These are phyloP conservation scores for Pycnococcus provasolii DNA, from an alignment of 139 green algal genomes.

Conservation along the genomic window DNA sequence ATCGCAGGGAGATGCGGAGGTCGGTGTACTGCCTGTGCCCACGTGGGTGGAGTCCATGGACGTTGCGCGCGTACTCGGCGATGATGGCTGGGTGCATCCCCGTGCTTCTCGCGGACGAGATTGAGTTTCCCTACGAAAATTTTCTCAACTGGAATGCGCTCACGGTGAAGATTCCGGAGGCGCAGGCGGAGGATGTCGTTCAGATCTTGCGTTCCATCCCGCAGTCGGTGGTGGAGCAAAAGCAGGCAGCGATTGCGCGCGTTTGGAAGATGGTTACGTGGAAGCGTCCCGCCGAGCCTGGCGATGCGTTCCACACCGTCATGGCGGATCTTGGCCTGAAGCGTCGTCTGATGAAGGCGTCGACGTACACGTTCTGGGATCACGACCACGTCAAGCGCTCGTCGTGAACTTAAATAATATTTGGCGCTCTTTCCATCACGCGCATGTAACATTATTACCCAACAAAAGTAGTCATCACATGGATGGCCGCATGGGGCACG, in stretches of 20 bases:
- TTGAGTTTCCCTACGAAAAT: constrained; percentile 35
- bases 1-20: constrained; percentile 18
- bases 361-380: constrained; percentile 5
- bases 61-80: constrained; percentile 24
- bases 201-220: constrained; percentile 13
- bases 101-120: constrained; percentile 34
- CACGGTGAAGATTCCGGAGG: constrained; percentile 27
- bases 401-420: too few relatives aligned
- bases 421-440: too few relatives aligned
- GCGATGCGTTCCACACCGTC: constrained; percentile 22
- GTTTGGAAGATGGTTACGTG: not conserved
- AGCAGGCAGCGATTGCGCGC: not conserved
- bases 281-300: constrained; percentile 5
- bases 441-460: too few relatives aligned
- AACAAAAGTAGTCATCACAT: too few relatives aligned
- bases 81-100: constrained; percentile 38
- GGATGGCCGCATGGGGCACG: too few relatives aligned
- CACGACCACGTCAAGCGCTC: too few relatives aligned
- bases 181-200: constrained; percentile 15
- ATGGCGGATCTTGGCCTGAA: constrained; percentile 24
- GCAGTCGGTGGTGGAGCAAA: not conserved
- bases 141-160: constrained; percentile 25
- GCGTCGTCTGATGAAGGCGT: constrained; percentile 18
- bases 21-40: constrained; percentile 32
- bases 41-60: constrained; percentile 31